phyloP scores from a whole-genome alignment of 495 filamentous ascomycete genomes.

The Aspergillus sclerotiicarbonarius region DNA sequence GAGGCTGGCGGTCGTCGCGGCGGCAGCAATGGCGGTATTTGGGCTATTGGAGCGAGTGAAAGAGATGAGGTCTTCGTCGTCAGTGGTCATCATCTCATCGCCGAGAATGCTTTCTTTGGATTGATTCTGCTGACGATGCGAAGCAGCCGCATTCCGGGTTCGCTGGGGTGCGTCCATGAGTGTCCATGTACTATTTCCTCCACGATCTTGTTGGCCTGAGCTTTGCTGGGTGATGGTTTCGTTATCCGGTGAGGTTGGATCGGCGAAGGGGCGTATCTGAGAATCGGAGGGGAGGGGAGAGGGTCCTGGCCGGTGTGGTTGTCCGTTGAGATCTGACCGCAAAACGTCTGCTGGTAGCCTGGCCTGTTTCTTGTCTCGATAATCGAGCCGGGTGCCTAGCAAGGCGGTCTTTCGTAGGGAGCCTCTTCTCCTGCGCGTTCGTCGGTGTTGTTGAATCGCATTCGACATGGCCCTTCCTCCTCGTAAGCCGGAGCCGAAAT shows the following conservation, averaged over 20 bases:
- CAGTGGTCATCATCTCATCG: constrained; percentile 69
- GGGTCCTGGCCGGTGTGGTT: constrained; percentile 11
- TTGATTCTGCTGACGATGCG: constrained; percentile 27
- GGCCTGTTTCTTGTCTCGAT: constrained; percentile 45
- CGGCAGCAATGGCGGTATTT: constrained; percentile 28
- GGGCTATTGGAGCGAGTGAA: constrained; percentile 44
- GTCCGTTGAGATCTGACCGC: constrained; percentile 39
- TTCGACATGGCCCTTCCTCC: constrained; percentile 53
- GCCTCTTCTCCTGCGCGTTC: constrained; percentile 69
- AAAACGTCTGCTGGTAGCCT: constrained; percentile 34
- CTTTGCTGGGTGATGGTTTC: constrained; percentile 19
- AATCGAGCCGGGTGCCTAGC: constrained; percentile 60
- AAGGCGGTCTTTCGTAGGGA: constrained; percentile 79
- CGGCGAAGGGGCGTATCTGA: constrained; percentile 12
- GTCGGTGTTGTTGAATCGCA: constrained; percentile 54
- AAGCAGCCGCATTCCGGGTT: constrained; percentile 16
- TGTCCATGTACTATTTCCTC: constrained; percentile 23
- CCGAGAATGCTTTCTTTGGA: constrained; percentile 56
- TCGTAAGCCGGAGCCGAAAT: constrained; percentile 31
- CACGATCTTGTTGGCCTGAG: constrained; percentile 19
- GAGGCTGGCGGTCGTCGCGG: constrained; percentile 21
- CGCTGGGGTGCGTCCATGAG: constrained; percentile 25
- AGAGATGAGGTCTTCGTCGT: constrained; percentile 72
- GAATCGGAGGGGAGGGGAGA: constrained; percentile 8
- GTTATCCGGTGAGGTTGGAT: constrained; percentile 12